A percentile compares a stretch with the other conserved stretches of the same genome.
Conservation (phyloP, 2,329 filamentous ascomycete genomes). For the Trichoderma hamatum region DNA sequence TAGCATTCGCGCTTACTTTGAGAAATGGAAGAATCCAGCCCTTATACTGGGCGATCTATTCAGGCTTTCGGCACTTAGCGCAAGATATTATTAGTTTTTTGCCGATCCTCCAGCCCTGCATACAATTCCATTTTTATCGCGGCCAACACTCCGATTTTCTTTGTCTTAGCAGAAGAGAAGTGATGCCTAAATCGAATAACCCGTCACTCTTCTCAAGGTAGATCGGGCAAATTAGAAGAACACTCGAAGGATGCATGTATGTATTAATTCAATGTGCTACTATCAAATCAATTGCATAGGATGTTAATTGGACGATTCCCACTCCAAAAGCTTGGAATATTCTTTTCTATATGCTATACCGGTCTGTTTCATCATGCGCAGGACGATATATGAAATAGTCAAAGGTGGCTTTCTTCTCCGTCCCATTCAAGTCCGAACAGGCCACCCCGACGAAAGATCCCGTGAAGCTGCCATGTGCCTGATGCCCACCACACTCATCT, state of each 20-base stretch:
- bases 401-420: conserved; percentile 50
- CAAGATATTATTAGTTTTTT: background rate
- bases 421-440: conserved; percentile 59
- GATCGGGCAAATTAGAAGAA: background rate
- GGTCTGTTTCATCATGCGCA: conserved; percentile 49
- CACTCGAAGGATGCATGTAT: background rate
- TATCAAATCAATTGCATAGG: background rate
- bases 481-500: conserved; percentile 66
- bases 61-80: background rate
- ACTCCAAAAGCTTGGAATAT: background rate
- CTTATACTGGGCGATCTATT: background rate
- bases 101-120: background rate
- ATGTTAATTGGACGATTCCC: background rate
- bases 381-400: conserved; percentile 57
- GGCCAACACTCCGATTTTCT: background rate
- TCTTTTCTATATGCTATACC: conserved; percentile 30
- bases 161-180: too few species aligned
- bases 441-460: conserved; percentile 63
- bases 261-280: too few species aligned
- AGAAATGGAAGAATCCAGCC: background rate
- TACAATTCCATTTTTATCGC: background rate
- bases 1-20: background rate
- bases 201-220: background rate
- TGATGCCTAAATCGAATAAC: background rate
- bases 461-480: conserved; percentile 64